Percentiles rank a stretch among this genome's conserved stretches.
Evolutionary conservation across 176 grass and related monocot species (phyloP).

Genomic region (Rhipidocladum racemiflorum): DNA sequence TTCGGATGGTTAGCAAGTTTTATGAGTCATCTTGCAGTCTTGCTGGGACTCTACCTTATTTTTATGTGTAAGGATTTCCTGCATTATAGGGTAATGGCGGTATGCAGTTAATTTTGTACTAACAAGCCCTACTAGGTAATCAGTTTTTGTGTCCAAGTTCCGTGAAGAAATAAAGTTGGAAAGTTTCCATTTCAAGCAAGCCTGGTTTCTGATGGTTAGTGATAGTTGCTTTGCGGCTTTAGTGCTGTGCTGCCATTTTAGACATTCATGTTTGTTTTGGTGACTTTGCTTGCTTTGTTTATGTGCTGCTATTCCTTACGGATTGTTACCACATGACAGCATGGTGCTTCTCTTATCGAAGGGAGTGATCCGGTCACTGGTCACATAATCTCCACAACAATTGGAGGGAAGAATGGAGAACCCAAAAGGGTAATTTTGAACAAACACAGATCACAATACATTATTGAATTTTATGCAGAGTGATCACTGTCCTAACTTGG

Average conservation of each 20-base stretch:
- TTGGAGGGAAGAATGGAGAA: constrained; percentile 90
- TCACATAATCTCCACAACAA: constrained; percentile 90
- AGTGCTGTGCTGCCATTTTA: background rate
- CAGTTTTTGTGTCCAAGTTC: background rate
- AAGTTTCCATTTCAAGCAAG: background rate
- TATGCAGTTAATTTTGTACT: background rate
- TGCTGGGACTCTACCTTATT: background rate
- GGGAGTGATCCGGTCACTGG: constrained; percentile 66
- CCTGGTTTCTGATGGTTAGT: background rate
- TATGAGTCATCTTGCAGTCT: background rate
- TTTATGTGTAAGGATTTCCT: background rate
- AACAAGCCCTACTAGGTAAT: background rate
- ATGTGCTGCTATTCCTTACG: constrained; percentile 14
- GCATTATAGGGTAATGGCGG: background rate
- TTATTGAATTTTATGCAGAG: background rate
- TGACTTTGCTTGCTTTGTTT: background rate
- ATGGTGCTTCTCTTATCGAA: constrained; percentile 48
- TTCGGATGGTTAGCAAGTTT: background rate
- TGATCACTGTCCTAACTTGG: constrained; percentile 24
- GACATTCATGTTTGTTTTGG: background rate
- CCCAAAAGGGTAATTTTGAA: constrained; percentile 60
- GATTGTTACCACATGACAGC: constrained; percentile 32
- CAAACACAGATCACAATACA: background rate
- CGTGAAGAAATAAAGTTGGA: background rate
- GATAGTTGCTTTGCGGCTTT: background rate